Base-by-base conservation (phyloP, 2,329 filamentous ascomycete species). In the Didymella keratinophila region DNA sequence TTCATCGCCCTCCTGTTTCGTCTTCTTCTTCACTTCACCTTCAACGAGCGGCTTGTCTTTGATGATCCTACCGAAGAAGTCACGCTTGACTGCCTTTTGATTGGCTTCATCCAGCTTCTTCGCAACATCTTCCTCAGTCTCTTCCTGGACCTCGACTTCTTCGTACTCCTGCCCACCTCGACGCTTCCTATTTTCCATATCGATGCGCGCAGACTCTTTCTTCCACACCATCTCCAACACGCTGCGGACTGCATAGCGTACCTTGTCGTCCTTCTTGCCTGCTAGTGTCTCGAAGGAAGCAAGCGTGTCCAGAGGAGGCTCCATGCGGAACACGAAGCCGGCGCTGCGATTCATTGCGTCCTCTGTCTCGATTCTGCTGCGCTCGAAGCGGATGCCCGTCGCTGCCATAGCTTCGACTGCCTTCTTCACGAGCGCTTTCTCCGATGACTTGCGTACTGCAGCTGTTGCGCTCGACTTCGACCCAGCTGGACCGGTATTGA, bases 171-270 rank as follows among this genome's bases (percentile, higher is more conserved):
- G 69, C 50, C 70, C 72, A 67, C 76, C 66, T 73, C 79, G 66
- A 81, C 86, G n/a, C 82, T 86, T 86, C 2, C 90, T 82, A 0
- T 87, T 84, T 4, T 86, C 83, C 60, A 86, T 86, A 48, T 91
- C 89, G 14, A 89, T 87, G 32, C 87, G 80, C 28, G 85, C 80
- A 12, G 89, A 84, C 46, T 92, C 89, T 71, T 90, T 92, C 60
- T 86, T 87, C 68, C 94, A 90, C 75, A 98, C 94, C 74, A 95
- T 92, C 71, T 97, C 93, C 1, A 99, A 84, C 9, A 97, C 93
- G 75, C 97, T 94, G 21, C 95, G 88, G 6, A 99, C 89, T 1
- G 94, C 94, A 71, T 92, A 99, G n/a, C 95, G 87, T 0, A 92
- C 92, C 0, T 91, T 92, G 0, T 87, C 87, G 10, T 86, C 85